A percentile compares a stretch with the other conserved stretches of the same genome.
phyloP scores from a whole-genome alignment of 2,329 filamentous ascomycete species.

The Diaporthe ampelina region DNA sequence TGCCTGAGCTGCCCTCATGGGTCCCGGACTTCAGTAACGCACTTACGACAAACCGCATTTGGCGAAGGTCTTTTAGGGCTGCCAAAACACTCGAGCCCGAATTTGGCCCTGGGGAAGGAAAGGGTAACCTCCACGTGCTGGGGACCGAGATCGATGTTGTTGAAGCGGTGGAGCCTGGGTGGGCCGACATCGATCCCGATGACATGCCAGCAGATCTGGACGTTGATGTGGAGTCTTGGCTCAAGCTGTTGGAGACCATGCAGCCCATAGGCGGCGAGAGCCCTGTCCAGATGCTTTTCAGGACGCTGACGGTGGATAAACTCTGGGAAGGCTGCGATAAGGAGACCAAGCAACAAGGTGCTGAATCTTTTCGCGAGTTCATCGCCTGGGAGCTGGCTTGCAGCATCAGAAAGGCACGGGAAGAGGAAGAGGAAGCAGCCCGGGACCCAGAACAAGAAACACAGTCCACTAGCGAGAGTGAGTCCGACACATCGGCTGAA shows the following conservation, averaged over 20 bases:
- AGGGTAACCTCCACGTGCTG: constrained; percentile 11
- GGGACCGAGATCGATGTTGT: constrained; percentile 24
- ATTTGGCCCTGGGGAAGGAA: neutral
- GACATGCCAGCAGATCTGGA: constrained; percentile 30
- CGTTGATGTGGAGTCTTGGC: constrained; percentile 31
- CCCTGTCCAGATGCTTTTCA: constrained; percentile 33
- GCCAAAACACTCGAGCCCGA: constrained; percentile 23
- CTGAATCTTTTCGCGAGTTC: constrained; percentile 11
- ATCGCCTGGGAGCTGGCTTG: constrained; percentile 25
- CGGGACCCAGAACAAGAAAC: neutral
- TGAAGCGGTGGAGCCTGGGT: constrained; percentile 17
- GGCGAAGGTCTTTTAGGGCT: constrained; percentile 15
- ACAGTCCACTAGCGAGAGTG: neutral
- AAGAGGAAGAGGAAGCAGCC: constrained; percentile 3
- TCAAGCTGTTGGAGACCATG: constrained; percentile 19
- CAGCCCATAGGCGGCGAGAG: constrained; percentile 6
- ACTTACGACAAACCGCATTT: constrained; percentile 24
- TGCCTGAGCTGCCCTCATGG: constrained; percentile 26
- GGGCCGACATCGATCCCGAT: constrained; percentile 19
- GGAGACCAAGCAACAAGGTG: neutral
- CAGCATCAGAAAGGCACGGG: neutral
- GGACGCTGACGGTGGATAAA: constrained; percentile 13
- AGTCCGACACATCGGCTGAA: neutral
- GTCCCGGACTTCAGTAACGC: constrained; percentile 29
- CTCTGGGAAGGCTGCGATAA: constrained; percentile 8